phyloP scores from a whole-genome alignment of 2,329 filamentous ascomycete species.

The Calonectria ilicicola region DNA sequence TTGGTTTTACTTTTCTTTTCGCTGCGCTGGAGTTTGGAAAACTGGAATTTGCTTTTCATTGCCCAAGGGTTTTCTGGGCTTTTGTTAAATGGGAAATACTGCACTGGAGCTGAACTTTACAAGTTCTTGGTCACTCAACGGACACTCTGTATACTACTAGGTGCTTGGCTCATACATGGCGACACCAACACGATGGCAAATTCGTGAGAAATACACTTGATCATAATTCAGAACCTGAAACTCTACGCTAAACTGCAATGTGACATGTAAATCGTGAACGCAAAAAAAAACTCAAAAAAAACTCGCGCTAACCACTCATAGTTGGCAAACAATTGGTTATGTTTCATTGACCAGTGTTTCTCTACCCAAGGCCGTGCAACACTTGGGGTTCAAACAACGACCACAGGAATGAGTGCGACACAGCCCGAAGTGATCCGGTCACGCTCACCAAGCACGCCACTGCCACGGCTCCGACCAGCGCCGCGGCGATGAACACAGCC shows the following conservation, averaged over 20 bases:
- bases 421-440: slow-evolving; percentile 24
- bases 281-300: background rate
- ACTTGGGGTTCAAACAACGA: slow-evolving; percentile 33
- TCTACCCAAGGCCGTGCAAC: slow-evolving; percentile 31
- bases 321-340: too few species aligned
- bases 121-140: background rate
- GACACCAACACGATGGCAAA: background rate
- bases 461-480: slow-evolving; percentile 27
- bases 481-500: slow-evolving; percentile 36
- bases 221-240: background rate
- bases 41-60: slow-evolving; percentile 24
- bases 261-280: background rate
- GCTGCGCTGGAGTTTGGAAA: slow-evolving; percentile 38
- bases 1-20: slow-evolving; percentile 19
- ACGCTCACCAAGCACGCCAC: slow-evolving; percentile 31
- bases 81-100: background rate
- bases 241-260: background rate
- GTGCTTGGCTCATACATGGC: background rate
- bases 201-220: background rate
- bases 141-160: slow-evolving; percentile 8
- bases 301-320: background rate
- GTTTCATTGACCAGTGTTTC: background rate
- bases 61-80: background rate
- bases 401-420: slow-evolving; percentile 34
- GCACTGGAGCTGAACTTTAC: background rate